Evolutionary conservation across 1,284 basidiomycete genomes (phyloP).

Genomic region (Sparassis latifolia): DNA sequence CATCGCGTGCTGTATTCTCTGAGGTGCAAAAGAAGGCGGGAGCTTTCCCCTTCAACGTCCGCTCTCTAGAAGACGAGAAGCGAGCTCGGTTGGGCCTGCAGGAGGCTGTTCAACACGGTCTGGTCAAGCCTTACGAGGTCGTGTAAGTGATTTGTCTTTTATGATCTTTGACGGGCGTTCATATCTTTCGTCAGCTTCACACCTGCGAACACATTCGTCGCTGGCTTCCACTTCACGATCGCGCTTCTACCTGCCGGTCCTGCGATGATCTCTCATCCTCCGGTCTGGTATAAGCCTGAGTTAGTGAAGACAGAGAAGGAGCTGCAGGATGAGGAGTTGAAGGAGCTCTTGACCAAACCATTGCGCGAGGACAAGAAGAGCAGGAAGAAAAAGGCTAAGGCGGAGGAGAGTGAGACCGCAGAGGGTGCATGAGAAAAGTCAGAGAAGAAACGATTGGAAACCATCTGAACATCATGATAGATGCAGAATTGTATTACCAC

Average conservation of each 20-base stretch:
- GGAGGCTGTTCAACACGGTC: conserved; percentile 90
- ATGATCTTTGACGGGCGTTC: background rate
- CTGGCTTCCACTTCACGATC: conserved; percentile 94
- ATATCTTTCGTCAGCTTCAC: conserved; percentile 53
- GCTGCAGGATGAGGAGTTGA: conserved; percentile 82
- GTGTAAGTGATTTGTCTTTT: conserved; percentile 46
- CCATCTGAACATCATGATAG: background rate
- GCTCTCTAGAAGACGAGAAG: conserved; percentile 92
- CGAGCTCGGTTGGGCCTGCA: conserved; percentile 91
- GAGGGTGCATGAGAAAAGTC: conserved; percentile 26
- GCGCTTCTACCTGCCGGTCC: conserved; percentile 85
- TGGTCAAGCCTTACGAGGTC: conserved; percentile 88
- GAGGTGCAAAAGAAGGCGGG: conserved; percentile 98
- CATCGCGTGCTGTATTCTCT: conserved; percentile 88
- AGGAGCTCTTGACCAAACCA: conserved; percentile 70
- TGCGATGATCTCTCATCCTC: conserved; percentile 77
- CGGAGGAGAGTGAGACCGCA: conserved; percentile 36
- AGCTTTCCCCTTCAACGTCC: conserved; percentile 96
- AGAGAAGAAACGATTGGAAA: conserved; percentile 3
- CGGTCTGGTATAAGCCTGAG: conserved; percentile 90
- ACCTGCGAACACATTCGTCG: conserved; percentile 74
- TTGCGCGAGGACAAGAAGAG: conserved; percentile 90
- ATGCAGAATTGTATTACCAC: background rate
- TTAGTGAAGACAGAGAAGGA: conserved; percentile 86
- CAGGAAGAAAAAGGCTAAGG: conserved; percentile 75